Percentiles rank a stretch among this genome's conserved stretches.
These are phyloP conservation scores for Gynochthodes officinalis DNA, from an alignment of 257 asterid genomes.

Conservation along the genomic window DNA sequence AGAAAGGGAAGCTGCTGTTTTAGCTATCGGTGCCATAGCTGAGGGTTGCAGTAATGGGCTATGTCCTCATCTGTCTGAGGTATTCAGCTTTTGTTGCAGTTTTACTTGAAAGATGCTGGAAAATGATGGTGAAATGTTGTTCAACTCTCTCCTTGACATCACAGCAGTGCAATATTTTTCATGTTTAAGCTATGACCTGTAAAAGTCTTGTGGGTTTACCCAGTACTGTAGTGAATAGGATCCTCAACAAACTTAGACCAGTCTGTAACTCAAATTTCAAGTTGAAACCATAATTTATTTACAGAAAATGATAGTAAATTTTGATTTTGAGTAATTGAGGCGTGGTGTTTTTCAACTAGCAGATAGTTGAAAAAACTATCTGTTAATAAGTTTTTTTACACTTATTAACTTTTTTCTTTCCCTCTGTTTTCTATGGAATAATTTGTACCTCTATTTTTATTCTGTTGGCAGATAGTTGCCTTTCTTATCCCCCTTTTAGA, in stretches of 20 bases:
- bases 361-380: no score
- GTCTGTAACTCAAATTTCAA: no score
- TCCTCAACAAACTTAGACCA: not conserved
- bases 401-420: no score
- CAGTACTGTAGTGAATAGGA: not conserved
- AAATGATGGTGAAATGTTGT: not conserved
- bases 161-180: not conserved
- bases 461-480: constrained; percentile 64
- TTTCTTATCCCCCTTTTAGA: constrained; percentile 91
- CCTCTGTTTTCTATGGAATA: not conserved
- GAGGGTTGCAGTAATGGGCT: constrained; percentile 98
- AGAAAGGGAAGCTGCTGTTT: constrained; percentile 99
- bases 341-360: no score
- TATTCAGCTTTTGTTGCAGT: constrained; percentile 18
- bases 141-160: not conserved
- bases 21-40: constrained; percentile 95
- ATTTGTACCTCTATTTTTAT: constrained; percentile 7
- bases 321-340: not conserved
- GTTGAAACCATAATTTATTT: not conserved
- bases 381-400: no score
- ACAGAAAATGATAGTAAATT: not conserved
- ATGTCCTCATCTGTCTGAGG: constrained; percentile 87
- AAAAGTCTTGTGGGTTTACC: not conserved
- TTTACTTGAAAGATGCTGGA: not conserved
- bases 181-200: not conserved